Evolutionary conservation across 305 asterid species (phyloP).

Genomic region (Ilex paraguariensis): DNA sequence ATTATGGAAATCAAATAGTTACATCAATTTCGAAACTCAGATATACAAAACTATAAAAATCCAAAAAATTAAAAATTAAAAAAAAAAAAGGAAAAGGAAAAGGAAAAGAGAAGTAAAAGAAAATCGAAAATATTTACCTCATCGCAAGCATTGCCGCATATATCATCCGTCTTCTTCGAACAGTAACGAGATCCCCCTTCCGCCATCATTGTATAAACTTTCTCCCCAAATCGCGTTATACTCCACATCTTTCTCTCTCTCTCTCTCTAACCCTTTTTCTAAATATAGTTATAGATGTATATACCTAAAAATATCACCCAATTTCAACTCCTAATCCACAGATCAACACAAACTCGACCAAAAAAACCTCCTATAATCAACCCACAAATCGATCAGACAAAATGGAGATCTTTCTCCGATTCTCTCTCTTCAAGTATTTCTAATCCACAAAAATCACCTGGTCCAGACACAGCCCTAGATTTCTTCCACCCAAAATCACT

Average conservation of each 20-base stretch:
- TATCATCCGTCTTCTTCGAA: slow-evolving; percentile 72
- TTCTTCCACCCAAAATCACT: no score
- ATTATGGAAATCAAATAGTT: no score
- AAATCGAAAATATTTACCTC: slow-evolving; percentile 33
- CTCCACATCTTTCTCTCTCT: slow-evolving; percentile 33
- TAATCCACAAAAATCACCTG: no score
- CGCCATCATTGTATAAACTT: slow-evolving; percentile 39
- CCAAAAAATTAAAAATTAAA: no score
- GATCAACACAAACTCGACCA: not conserved
- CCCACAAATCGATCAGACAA: not conserved
- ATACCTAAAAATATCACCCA: not conserved
- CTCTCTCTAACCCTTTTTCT: not conserved
- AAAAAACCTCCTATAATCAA: not conserved
- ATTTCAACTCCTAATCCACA: not conserved
- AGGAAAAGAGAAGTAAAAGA: not conserved
- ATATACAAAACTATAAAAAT: not conserved
- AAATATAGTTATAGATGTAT: slow-evolving; percentile 2
- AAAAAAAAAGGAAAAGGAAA: no score
- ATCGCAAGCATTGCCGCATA: slow-evolving; percentile 29
- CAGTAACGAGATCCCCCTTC: slow-evolving; percentile 78
- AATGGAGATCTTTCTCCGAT: not conserved
- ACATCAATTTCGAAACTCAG: no score
- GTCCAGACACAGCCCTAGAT: no score
- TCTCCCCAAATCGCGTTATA: slow-evolving; percentile 62
- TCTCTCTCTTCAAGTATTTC: not conserved